These are phyloP conservation scores for Heterobasidion occidentale DNA, from an alignment of 1,284 basidiomycete species.

Conservation along the genomic window DNA sequence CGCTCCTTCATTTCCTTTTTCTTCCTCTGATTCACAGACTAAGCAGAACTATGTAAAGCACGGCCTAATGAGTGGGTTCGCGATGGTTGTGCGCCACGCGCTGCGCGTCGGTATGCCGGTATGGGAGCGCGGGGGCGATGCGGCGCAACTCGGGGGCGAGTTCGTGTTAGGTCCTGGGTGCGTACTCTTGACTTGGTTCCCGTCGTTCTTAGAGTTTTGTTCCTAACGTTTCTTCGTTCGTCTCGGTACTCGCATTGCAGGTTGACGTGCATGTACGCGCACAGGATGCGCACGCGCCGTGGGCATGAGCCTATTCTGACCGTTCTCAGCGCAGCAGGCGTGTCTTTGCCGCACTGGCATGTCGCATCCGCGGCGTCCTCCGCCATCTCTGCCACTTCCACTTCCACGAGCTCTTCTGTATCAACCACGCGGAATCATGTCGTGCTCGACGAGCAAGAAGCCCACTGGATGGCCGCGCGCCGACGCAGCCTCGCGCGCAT, in stretches of 20 bases:
- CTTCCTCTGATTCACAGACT: conserved; percentile 21
- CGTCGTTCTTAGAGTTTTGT: no score
- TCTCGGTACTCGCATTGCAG: conserved; percentile 21
- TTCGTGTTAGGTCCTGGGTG: conserved; percentile 80
- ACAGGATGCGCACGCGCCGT: conserved; percentile 65
- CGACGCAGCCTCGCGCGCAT: not conserved
- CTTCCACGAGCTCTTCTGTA: not conserved
- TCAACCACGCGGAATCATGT: no score
- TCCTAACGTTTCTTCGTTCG: no score
- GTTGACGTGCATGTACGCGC: conserved; percentile 52
- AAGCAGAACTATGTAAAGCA: conserved; percentile 56
- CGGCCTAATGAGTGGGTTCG: conserved; percentile 54
- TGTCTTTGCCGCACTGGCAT: conserved; percentile 13
- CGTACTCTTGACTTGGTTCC: conserved; percentile 18
- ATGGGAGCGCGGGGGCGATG: conserved; percentile 73
- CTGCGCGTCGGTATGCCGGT: conserved; percentile 68
- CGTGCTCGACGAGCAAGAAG: not conserved
- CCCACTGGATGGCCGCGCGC: not conserved
- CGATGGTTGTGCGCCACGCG: conserved; percentile 62
- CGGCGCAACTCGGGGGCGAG: conserved; percentile 79
- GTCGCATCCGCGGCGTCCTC: not conserved
- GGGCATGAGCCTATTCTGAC: conserved; percentile 64
- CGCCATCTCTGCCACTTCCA: not conserved
- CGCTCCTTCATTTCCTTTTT: not conserved
- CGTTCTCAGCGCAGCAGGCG: conserved; percentile 56